phyloP scores from a whole-genome alignment of 345 rosid species.

The Pistacia atlantica region DNA sequence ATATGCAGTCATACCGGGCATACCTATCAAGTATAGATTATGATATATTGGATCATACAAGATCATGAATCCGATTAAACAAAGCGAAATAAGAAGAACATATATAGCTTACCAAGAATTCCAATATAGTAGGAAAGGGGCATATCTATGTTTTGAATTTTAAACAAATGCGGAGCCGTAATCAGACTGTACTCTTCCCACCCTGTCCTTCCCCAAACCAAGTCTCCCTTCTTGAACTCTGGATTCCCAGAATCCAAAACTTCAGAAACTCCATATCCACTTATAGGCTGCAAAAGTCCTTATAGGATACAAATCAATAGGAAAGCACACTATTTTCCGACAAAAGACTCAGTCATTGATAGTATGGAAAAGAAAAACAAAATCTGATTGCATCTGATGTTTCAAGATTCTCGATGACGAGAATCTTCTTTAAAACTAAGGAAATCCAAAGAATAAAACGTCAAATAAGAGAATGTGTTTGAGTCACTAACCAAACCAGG shows the following conservation, averaged over 20 bases:
- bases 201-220: too few species aligned
- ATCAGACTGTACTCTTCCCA: constrained; percentile 17
- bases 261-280: too few species aligned
- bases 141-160: constrained; percentile 49
- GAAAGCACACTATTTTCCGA: too few species aligned
- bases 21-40: background rate
- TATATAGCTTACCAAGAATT: constrained; percentile 46
- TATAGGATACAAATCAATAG: too few species aligned
- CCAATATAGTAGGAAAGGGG: constrained; percentile 71
- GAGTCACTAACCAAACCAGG: constrained; percentile 38
- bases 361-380: too few species aligned
- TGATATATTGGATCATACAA: too few species aligned
- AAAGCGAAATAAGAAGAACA: background rate
- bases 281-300: too few species aligned
- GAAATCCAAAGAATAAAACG: background rate
- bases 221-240: constrained; percentile 35
- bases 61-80: too few species aligned
- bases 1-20: constrained; percentile 6
- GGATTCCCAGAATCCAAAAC: constrained; percentile 49
- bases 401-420: too few species aligned
- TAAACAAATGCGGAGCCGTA: constrained; percentile 37
- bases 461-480: background rate
- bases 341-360: too few species aligned
- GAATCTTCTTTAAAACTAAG: too few species aligned
- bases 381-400: too few species aligned